phyloP scores from a whole-genome alignment of 768 basidiomycete species.

The Tephrocybe sp. region DNA sequence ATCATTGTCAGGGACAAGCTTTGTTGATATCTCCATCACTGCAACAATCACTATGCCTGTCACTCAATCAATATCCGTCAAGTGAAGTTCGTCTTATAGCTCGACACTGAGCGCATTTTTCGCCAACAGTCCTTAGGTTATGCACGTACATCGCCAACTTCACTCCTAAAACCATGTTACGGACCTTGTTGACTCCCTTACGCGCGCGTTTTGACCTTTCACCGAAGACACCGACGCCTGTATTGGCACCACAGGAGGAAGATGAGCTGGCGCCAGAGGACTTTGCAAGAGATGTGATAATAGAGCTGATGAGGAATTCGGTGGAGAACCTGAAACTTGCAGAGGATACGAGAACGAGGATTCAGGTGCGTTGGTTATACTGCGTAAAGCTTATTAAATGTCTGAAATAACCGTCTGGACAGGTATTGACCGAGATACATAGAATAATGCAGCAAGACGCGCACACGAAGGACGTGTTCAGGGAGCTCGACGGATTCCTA shows the following conservation, averaged over 20 bases:
- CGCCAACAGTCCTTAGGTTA: conserved; percentile 7
- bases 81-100: conserved; percentile 2
- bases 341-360: conserved; percentile 40
- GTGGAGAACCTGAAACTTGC: conserved; percentile 69
- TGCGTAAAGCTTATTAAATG: not conserved
- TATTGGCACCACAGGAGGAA: conserved; percentile 27
- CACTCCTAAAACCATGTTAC: conserved; percentile 40
- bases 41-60: conserved; percentile 14
- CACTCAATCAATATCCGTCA: conserved; percentile 14
- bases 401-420: not conserved
- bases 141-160: not conserved
- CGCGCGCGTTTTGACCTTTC: conserved; percentile 53
- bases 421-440: conserved; percentile 69
- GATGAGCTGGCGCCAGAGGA: conserved; percentile 58
- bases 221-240: conserved; percentile 19
- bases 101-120: conserved; percentile 9
- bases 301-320: conserved; percentile 66
- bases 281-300: conserved; percentile 69
- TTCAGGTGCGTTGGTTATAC: conserved; percentile 43
- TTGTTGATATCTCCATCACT: conserved; percentile 2
- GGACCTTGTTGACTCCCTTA: conserved; percentile 56
- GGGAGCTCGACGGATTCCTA: conserved; percentile 81
- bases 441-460: conserved; percentile 64
- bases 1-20: no score
- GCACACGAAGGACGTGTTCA: conserved; percentile 69